These are phyloP conservation scores for Backusella tuberculispora DNA, from an alignment of 192 early-diverging fungal genomes.

Conservation along the genomic window DNA sequence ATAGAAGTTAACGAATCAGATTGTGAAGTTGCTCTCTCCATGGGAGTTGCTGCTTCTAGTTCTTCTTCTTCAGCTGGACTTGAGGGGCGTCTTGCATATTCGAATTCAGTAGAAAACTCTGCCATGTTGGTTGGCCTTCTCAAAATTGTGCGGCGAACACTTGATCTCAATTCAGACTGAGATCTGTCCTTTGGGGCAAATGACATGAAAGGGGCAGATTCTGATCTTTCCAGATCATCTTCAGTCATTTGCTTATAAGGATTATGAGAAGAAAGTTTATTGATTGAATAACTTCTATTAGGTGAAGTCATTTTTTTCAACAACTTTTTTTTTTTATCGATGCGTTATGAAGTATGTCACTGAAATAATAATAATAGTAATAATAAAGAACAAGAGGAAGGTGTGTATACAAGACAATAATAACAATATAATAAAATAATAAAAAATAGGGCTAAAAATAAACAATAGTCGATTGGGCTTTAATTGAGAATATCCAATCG, in stretches of 20 bases:
- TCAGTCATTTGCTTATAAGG: conserved; percentile 5
- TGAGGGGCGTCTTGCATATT: conserved; percentile 6
- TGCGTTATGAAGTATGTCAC: not conserved
- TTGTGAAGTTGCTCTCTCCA: not conserved
- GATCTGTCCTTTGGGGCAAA: conserved; percentile 4
- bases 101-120: conserved; percentile 20
- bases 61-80: not conserved
- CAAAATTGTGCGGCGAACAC: not conserved
- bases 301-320: conserved; percentile 14
- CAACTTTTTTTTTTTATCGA: not conserved
- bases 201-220: conserved; percentile 14
- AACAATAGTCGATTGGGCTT: not conserved
- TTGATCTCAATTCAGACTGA: not conserved
- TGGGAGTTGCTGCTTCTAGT: not conserved
- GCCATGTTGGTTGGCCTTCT: not conserved
- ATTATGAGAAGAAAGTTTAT: not conserved
- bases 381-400: not conserved
- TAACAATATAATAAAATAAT: not conserved
- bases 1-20: not conserved
- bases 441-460: conserved; percentile 10
- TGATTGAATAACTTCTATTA: not conserved
- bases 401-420: not conserved
- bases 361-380: not conserved
- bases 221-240: not conserved
- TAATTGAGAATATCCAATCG: not conserved